These are phyloP conservation scores for Schizochytrium sp. DNA, from an alignment of 108 stramenopile genomes.

Conservation along the genomic window DNA sequence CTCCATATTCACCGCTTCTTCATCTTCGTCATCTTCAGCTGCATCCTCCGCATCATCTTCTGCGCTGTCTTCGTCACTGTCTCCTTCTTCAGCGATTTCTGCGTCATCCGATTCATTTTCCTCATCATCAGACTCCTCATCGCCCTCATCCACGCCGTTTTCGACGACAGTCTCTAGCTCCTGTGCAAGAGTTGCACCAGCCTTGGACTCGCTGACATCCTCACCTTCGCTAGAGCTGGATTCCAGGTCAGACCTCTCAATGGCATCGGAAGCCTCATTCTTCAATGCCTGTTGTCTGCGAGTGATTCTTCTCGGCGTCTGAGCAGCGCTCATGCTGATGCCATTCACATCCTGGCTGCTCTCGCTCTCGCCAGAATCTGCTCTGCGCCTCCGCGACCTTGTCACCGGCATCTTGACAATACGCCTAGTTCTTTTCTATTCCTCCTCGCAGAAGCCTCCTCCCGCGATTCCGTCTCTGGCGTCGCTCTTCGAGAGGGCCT, in stretches of 20 bases:
- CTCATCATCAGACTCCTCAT: constrained; percentile 7
- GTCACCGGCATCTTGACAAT: constrained; percentile 12
- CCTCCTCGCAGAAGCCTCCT: no score
- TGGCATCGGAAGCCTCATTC: neutral
- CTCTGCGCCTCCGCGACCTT: constrained; percentile 30
- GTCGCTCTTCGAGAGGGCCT: neutral
- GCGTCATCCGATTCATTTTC: neutral
- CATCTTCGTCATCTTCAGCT: neutral
- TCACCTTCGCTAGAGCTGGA: no score
- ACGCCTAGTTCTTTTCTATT: neutral
- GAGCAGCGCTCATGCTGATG: neutral
- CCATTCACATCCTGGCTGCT: neutral
- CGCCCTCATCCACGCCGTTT: neutral
- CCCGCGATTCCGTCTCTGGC: neutral
- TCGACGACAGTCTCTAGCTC: neutral
- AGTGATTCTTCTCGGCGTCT: neutral
- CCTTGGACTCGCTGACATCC: no score
- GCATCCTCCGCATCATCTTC: neutral
- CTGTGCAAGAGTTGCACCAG: no score
- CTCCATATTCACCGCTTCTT: neutral
- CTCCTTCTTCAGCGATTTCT: neutral
- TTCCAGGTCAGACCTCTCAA: neutral
- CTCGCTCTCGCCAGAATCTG: neutral
- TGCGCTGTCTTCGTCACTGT: neutral
- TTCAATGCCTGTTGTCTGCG: neutral